A percentile compares a stretch with the other conserved stretches of the same genome.
phyloP scores from a whole-genome alignment of 2,329 filamentous ascomycete genomes.

The Sclerotinia borealis region DNA sequence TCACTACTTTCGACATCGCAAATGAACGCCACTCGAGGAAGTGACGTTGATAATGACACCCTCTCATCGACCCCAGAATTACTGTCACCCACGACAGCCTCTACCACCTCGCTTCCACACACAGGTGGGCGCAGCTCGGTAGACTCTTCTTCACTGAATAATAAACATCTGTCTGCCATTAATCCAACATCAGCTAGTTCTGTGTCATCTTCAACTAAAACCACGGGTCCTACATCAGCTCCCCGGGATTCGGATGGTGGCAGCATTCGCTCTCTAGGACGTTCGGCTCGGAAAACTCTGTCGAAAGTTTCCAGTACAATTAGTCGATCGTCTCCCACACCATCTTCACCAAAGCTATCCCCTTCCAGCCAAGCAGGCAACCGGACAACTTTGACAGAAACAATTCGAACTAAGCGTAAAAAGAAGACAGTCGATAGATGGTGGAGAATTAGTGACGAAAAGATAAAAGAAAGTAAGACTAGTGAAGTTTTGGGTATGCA shows the following conservation, averaged over 20 bases:
- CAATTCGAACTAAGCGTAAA: slow-evolving; percentile 43
- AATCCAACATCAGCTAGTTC: slow-evolving; percentile 17
- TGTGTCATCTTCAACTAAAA: slow-evolving; percentile 17
- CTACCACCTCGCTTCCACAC: slow-evolving; percentile 24
- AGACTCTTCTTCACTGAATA: slow-evolving; percentile 12
- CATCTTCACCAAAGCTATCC: slow-evolving; percentile 13
- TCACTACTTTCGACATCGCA: slow-evolving; percentile 28
- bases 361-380: neutral
- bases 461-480: slow-evolving; percentile 90
- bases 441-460: slow-evolving; percentile 98
- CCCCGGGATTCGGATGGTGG: slow-evolving; percentile 41
- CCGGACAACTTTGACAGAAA: slow-evolving; percentile 14
- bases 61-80: slow-evolving; percentile 27
- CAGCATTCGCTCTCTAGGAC: slow-evolving; percentile 51
- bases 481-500: slow-evolving; percentile 89
- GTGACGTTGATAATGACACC: slow-evolving; percentile 20
- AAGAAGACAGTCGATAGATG: slow-evolving; percentile 67
- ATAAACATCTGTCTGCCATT: slow-evolving; percentile 8
- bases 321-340: slow-evolving; percentile 14
- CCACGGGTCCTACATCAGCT: slow-evolving; percentile 21
- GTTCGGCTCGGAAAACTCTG: slow-evolving; percentile 49
- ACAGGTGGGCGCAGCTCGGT: slow-evolving; percentile 16
- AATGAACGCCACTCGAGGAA: slow-evolving; percentile 32
- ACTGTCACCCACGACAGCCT: slow-evolving; percentile 26
- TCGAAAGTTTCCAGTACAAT: slow-evolving; percentile 34